Percentiles rank a stretch among this genome's conserved stretches.
Conservation (phyloP, 106 monocot species). For the Dendrobium nobile region DNA sequence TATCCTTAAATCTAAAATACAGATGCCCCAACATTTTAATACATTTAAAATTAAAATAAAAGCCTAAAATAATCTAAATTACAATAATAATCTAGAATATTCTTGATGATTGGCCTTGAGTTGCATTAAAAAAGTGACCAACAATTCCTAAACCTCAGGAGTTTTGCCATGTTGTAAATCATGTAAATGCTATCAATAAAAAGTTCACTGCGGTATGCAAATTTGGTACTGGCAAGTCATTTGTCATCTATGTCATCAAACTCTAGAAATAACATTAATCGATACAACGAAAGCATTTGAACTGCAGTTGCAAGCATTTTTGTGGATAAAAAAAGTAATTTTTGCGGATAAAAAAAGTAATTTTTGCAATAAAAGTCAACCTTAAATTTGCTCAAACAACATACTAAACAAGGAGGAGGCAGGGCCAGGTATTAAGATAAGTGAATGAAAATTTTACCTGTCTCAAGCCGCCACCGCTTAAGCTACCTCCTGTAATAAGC, state of each 20-base stretch:
- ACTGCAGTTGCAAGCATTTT: background rate
- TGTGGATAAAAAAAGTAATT: too few relatives aligned
- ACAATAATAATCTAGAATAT: too few relatives aligned
- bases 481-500: conserved; percentile 72
- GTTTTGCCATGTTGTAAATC: too few relatives aligned
- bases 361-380: background rate
- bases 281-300: background rate
- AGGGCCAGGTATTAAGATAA: background rate
- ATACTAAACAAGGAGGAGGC: background rate
- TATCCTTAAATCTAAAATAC: background rate
- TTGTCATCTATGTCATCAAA: background rate
- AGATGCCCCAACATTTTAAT: background rate
- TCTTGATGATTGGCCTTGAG: too few relatives aligned
- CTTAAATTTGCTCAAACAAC: background rate
- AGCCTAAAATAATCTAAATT: too few relatives aligned
- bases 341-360: background rate
- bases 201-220: background rate
- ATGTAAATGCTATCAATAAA: too few relatives aligned
- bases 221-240: background rate
- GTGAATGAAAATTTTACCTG: conserved; percentile 36
- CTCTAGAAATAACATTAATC: background rate
- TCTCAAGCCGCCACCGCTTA: conserved; percentile 31
- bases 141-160: too few relatives aligned
- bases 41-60: background rate
- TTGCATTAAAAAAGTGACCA: too few relatives aligned